phyloP scores from a whole-genome alignment of 176 grass and related monocot species.

The Microstegium vimineum region DNA sequence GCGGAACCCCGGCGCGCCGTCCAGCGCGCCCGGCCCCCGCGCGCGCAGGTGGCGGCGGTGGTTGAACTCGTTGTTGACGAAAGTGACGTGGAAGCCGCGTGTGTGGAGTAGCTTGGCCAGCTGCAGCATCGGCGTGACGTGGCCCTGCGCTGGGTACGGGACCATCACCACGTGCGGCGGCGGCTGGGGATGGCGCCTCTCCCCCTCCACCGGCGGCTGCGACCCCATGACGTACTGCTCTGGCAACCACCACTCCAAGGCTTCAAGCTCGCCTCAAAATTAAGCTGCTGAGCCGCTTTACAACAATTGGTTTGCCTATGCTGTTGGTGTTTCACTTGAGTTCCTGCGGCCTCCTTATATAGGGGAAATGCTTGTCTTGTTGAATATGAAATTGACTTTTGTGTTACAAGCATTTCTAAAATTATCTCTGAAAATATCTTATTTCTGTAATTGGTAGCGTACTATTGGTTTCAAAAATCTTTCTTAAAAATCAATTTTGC shows the following conservation, averaged over 20 bases:
- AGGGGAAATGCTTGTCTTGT: no score
- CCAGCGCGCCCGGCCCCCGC: background rate
- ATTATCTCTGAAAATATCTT: no score
- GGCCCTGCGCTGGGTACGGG: background rate
- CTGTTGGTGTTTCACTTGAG: background rate
- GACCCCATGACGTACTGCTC: constrained; percentile 30
- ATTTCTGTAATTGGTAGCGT: no score
- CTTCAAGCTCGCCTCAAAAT: no score
- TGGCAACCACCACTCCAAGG: background rate
- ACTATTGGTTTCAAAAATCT: no score
- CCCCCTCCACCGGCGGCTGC: background rate
- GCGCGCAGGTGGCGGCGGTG: background rate
- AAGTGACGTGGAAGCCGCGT: background rate
- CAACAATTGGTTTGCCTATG: background rate
- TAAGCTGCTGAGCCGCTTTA: no score
- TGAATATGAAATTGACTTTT: no score
- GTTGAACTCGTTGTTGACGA: background rate
- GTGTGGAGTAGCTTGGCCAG: background rate
- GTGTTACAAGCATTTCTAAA: no score
- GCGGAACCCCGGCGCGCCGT: constrained; percentile 16
- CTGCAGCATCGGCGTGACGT: background rate
- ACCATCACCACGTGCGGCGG: background rate
- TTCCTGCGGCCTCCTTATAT: background rate
- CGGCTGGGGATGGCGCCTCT: constrained; percentile 36
- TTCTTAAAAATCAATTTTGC: no score